Evolutionary conservation across 257 asterid genomes (phyloP), one percentile per base, ranked within the genome.

Genomic region (Plantago ovata): DNA sequence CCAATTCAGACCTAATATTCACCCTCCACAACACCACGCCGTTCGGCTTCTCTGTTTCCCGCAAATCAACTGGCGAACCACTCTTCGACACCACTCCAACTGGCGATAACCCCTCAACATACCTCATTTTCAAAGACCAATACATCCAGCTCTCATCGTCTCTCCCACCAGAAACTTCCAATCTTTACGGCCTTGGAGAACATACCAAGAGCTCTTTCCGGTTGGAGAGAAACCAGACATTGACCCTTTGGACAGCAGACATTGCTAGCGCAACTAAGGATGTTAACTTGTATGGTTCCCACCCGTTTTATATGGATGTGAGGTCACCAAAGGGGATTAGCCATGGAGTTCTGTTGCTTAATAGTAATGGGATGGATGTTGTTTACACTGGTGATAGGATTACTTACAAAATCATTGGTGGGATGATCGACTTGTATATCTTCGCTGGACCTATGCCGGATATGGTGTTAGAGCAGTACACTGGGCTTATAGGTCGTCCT

Each of bases 241-340:
- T 92, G n/a, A 92, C 96, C 1, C 80, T 88, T 1, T 92, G 98
- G 98, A 77, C 81, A 48, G 85, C 93, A 32, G 98, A 85, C 72
- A 82, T 77, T 10, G 78, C 7, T 2, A 87, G 95, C 47, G 72
- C 68, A 0, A 82, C 67, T 39, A n/a, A 38, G 32, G 93, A 88
- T 55, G 45, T 92, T 57, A 92, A 92, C 39, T 60, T 92, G 64
- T 88, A 92, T 40, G 98, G 98, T 0, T 81, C 94, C 3, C 98
- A 88, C 68, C 98, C 98, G 3, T 92, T 92, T 59, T 84, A 92
- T 65, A 70, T 91, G 90, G 97, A 90, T 53, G 82, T 90, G 7
- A 69, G 94, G 16, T 67, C 85, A 60, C 91, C 92, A 0, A 67
- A 65, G 15, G 98, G 96, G 53, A 50, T 44, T 13, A 69, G 83